A percentile compares a stretch with the other conserved stretches of the same genome.
These are phyloP conservation scores for Plasmodium blacklocki DNA, from an alignment of 169 alveolate genomes.

Conservation along the genomic window DNA sequence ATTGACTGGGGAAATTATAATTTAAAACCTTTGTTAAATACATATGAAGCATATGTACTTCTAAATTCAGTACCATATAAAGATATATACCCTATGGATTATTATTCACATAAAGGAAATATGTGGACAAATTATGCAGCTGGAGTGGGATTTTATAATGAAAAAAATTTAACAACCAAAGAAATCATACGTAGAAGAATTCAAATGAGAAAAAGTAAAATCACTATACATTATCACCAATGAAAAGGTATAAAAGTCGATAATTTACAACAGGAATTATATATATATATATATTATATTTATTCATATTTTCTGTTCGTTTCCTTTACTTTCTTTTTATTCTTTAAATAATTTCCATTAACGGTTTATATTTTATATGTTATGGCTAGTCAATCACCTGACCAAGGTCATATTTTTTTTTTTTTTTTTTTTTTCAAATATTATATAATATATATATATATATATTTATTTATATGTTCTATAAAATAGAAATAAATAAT, in stretches of 20 bases:
- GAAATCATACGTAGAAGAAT: slow-evolving; percentile 60
- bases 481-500: too few relatives aligned
- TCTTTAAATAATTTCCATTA: too few relatives aligned
- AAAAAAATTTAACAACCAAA: slow-evolving; percentile 45
- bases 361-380: too few relatives aligned
- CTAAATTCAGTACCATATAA: slow-evolving; percentile 85
- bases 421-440: too few relatives aligned
- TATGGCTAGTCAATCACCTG: too few relatives aligned
- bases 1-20: slow-evolving; percentile 99
- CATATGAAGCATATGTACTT: slow-evolving; percentile 98
- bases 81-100: slow-evolving; percentile 92
- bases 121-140: slow-evolving; percentile 91
- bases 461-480: too few relatives aligned
- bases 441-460: too few relatives aligned
- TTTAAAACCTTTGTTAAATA: slow-evolving; percentile 94
- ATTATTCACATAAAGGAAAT: slow-evolving; percentile 91
- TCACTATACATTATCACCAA: slow-evolving; percentile 51
- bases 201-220: slow-evolving; percentile 38
- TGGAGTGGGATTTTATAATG: slow-evolving; percentile 48
- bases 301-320: too few relatives aligned
- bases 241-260: background rate
- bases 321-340: too few relatives aligned
- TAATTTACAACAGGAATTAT: too few relatives aligned
- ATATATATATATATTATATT: too few relatives aligned
- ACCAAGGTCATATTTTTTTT: too few relatives aligned